Percentiles rank a stretch among this genome's conserved stretches.
These are phyloP conservation scores for Fusarium incarnatum DNA, from an alignment of 2,329 filamentous ascomycete species.

Conservation along the genomic window DNA sequence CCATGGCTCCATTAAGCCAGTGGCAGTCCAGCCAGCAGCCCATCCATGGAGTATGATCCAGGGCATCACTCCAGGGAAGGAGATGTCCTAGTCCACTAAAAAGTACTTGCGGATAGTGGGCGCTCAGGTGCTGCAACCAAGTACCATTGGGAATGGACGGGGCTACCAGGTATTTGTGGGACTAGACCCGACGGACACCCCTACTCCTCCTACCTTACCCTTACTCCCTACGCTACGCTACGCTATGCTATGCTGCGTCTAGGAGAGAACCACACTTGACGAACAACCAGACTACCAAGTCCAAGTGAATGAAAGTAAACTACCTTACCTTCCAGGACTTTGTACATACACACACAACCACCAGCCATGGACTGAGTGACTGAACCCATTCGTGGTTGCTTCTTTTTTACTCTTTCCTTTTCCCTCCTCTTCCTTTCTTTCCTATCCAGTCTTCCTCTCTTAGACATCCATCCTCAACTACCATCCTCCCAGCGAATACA, in stretches of 20 bases:
- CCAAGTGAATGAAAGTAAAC: constrained; percentile 34
- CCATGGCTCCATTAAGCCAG: constrained; percentile 34
- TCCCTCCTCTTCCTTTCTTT: constrained; percentile 24
- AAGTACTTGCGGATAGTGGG: constrained; percentile 5
- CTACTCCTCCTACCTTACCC: constrained; percentile 29
- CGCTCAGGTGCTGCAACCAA: neutral
- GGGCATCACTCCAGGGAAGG: constrained; percentile 17
- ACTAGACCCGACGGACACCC: constrained; percentile 21
- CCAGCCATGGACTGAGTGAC: constrained; percentile 47
- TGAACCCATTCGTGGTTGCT: constrained; percentile 39
- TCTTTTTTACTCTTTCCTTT: constrained; percentile 36
- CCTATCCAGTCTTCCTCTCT: constrained; percentile 21
- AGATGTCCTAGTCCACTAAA: constrained; percentile 35
- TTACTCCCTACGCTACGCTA: constrained; percentile 17
- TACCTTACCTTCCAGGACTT: constrained; percentile 19
- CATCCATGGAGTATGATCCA: constrained; percentile 19
- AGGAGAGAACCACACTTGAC: constrained; percentile 40
- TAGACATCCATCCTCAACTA: constrained; percentile 10
- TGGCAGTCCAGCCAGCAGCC: constrained; percentile 5
- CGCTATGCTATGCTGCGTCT: constrained; percentile 27
- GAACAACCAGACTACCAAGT: constrained; percentile 39
- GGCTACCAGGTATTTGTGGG: constrained; percentile 26
- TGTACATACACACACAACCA: constrained; percentile 45
- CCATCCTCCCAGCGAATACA: constrained; percentile 12
- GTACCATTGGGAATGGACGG: constrained; percentile 18